A percentile compares a stretch with the other conserved stretches of the same genome.
Conservation (phyloP, 2,329 filamentous ascomycete genomes). For the Fusarium sacchari region DNA sequence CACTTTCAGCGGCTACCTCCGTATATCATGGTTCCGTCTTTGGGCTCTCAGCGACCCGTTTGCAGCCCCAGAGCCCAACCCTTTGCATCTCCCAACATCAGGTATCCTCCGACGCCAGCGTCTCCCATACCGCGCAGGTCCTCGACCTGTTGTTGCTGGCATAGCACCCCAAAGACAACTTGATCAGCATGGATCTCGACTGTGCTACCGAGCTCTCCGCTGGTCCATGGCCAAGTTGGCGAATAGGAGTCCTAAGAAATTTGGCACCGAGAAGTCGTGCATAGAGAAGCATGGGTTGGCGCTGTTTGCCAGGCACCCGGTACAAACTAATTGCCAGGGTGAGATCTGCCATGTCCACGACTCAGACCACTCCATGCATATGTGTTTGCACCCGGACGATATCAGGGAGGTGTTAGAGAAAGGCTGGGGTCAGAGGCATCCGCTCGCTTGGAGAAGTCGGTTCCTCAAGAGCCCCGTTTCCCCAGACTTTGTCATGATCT, state of each 20-base stretch:
- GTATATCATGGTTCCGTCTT: constrained; percentile 76
- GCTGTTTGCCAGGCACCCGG: constrained; percentile 73
- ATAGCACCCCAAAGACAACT: constrained; percentile 86
- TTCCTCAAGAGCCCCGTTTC: constrained; percentile 73
- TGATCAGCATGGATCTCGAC: constrained; percentile 68
- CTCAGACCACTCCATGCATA: constrained; percentile 79
- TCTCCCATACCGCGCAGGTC: constrained; percentile 70
- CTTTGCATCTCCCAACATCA: constrained; percentile 59
- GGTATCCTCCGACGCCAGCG: constrained; percentile 66
- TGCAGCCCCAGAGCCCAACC: constrained; percentile 62
- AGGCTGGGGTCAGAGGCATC: constrained; percentile 81
- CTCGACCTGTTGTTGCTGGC: constrained; percentile 74
- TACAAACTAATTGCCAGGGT: constrained; percentile 78
- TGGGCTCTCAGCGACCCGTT: constrained; percentile 79
- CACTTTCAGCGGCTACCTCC: constrained; percentile 77
- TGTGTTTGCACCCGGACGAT: constrained; percentile 83
- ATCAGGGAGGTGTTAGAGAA: constrained; percentile 75
- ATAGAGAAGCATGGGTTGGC: constrained; percentile 86
- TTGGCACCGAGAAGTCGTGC: constrained; percentile 75
- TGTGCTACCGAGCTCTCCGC: constrained; percentile 66
- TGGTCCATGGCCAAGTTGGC: constrained; percentile 63
- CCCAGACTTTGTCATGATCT: constrained; percentile 81
- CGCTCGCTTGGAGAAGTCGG: constrained; percentile 73
- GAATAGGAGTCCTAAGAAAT: constrained; percentile 53
- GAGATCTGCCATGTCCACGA: constrained; percentile 85